These are phyloP conservation scores for Psilocybe cubensis DNA, from an alignment of 768 basidiomycete species.

Conservation along the genomic window DNA sequence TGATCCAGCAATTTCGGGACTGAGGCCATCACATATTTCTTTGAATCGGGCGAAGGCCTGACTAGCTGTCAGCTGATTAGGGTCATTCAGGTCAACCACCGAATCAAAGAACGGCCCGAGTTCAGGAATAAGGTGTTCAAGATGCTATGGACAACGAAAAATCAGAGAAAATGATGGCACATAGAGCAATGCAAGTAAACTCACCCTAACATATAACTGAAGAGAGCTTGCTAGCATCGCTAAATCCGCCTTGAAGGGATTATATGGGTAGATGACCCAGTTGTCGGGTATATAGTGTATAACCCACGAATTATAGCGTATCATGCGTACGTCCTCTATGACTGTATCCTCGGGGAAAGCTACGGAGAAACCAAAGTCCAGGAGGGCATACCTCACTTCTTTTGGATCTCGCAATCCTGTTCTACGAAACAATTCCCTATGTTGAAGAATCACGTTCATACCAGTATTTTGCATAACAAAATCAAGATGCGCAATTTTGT, in stretches of 20 bases:
- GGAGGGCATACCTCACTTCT: neutral
- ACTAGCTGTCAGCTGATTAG: neutral
- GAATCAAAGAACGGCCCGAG: neutral
- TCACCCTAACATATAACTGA: neutral
- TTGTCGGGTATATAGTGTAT: neutral
- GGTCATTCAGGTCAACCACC: neutral
- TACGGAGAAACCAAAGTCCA: neutral
- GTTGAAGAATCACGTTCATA: constrained; percentile 12
- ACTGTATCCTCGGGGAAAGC: neutral
- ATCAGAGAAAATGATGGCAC: too few relatives aligned
- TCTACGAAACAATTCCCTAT: neutral
- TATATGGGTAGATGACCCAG: neutral
- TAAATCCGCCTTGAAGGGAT: constrained; percentile 1
- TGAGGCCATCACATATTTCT: neutral
- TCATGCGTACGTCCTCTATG: neutral
- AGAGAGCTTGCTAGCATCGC: neutral
- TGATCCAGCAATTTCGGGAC: neutral
- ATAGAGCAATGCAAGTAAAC: neutral
- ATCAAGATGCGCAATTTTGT: constrained; percentile 17
- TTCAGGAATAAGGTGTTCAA: neutral
- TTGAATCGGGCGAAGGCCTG: neutral
- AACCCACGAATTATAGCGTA: too few relatives aligned
- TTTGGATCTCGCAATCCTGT: constrained; percentile 1
- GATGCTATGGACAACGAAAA: too few relatives aligned
- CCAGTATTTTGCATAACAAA: constrained; percentile 15